Base-by-base conservation (phyloP, 768 basidiomycete genomes). In the Trametes punicea region DNA sequence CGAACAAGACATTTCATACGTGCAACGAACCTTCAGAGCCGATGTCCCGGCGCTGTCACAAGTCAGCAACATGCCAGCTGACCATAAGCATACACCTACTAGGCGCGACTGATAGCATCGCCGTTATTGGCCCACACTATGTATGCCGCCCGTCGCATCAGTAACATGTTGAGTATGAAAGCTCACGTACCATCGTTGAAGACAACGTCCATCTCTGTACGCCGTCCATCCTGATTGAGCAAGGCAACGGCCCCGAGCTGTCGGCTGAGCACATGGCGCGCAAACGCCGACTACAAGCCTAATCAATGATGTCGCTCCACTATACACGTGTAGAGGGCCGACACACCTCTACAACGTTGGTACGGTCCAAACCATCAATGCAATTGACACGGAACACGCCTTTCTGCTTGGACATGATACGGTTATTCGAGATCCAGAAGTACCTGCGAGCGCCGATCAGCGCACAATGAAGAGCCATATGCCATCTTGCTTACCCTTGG, bases 101-200 rank as follows among this genome's bases (percentile, higher is more conserved):
- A 93, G 51, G 88, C 87, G 51, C 88, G 80, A 69, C 90, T 94
- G 56, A 97, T 90, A 5, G 92, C 88, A 68, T 99, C 97, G 0
- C 97, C 97, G 62, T 98, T 98, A 67, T 98, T 97, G 2, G 97
- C 97, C 97, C 97, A 99, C 16, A 93, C 90, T 90, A 57, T 21
- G 41, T 34, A 56, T 23, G 16, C n/a, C 51, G 42, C 18, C 18
- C 6, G 5, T 31, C 20, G 13, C 41, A 49, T 56, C 38, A 61
- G 30, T 16, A 29, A 13, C 25, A 15, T n/a, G 38, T 21, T 10
- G 15, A 15, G 36, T 2, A 40, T 30, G 26, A 23, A 33, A 11
- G 13, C 41, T 8, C 68, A 62, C 70, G 38, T 48, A 90, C 90
- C 83, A 67, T 90, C 83, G 60, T 92, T 95, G 68, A 95, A 91